Evolutionary conservation across 164 flowering plant genomes (phyloP), one percentile per base, ranked within the genome.

Genomic region (Magnolia changhungtana): DNA sequence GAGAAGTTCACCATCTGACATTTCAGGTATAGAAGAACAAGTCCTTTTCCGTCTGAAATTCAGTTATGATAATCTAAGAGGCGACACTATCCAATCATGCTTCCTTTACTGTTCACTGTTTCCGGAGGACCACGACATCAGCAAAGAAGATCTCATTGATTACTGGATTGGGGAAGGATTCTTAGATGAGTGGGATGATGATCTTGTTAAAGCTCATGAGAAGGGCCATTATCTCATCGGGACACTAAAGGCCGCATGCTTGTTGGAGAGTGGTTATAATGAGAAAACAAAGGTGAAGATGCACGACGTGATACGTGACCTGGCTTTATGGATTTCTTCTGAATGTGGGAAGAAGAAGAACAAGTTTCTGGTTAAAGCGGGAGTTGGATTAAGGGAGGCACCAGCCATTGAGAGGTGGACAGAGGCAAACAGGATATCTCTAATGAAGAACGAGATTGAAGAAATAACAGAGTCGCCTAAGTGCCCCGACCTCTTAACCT

Each of bases 401-500:
- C 31, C 67, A 10, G 27, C 69, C 5, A 13, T 29, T 27, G 67
- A 37, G 23, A 75, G 49, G 58, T 79, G 81, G 81, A 21, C 24
- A 6, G 50, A 45, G 16, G 78, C 72, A 20, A 76, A 76, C 16
- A 76, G 76, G 50, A 67, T 79, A 4, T 76, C 72, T 16, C 24
- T 76, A 21, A 59, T 80, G 76, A 63, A 58, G 7, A 79, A 76
- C 14, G 27, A 50, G 13, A 21, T 68, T n/a, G 21, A 64, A 19
- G 18, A 58, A 49, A 18, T 77, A 5, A 31, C 27, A 1, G 72
- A 27, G 11, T 20, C 7, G 1, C 79, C 82, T 3, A 7, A 27
- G 7, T 76, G 82, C 79, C 74, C 82, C 11, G 76, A 76, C 65
- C 66, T 80, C 19, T 14, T 11, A 21, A 80, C 82, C n/a, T 65